A percentile compares a stretch with the other conserved stretches of the same genome.
phyloP scores from a whole-genome alignment of 371 early-diverging fungal species.

The Mortierella sp. region DNA sequence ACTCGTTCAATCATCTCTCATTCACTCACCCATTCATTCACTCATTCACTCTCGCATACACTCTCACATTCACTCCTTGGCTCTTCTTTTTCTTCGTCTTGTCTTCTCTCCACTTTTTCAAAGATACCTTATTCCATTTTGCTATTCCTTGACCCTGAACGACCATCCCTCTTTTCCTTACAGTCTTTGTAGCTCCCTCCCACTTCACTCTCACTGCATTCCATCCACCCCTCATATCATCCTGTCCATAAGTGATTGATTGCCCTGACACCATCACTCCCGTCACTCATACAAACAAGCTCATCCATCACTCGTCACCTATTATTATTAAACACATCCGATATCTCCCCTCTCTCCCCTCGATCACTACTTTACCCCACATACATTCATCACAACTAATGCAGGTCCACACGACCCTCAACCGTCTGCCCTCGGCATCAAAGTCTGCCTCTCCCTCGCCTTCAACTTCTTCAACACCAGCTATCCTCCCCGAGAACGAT shows the following conservation, averaged over 20 bases:
- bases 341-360: not conserved
- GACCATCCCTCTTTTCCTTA: not conserved
- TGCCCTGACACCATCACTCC: slow-evolving; percentile 1
- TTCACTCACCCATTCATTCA: not conserved
- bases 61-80: not conserved
- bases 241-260: not conserved
- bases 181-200: not conserved
- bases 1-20: not conserved
- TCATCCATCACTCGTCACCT: not conserved
- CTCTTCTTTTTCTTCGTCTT: not conserved
- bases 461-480: not conserved
- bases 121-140: not conserved
- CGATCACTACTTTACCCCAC: not conserved
- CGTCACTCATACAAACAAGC: not conserved
- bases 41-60: not conserved
- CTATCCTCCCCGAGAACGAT: slow-evolving; percentile 45
- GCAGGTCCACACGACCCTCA: slow-evolving; percentile 39
- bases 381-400: not conserved
- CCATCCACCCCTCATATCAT: not conserved
- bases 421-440: slow-evolving; percentile 25
- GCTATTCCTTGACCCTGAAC: not conserved
- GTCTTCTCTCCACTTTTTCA: not conserved
- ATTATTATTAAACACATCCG: not conserved
- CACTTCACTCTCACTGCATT: not conserved
- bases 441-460: not conserved